These are phyloP conservation scores for Nakataea oryzae DNA, from an alignment of 2,329 filamentous ascomycete species.

Conservation along the genomic window DNA sequence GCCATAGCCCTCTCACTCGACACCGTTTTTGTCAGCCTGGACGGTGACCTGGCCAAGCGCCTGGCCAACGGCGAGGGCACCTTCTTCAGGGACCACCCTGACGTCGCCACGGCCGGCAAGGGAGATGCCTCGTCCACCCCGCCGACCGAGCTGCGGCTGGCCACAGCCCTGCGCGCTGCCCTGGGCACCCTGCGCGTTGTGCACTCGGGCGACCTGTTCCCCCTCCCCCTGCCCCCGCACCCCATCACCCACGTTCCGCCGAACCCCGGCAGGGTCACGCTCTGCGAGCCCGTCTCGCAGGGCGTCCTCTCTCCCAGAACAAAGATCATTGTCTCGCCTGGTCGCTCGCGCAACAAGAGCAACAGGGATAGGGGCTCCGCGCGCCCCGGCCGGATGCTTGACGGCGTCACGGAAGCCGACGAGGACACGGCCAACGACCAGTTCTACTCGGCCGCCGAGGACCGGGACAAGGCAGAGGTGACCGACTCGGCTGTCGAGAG, in stretches of 20 bases:
- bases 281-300: conserved; percentile 93
- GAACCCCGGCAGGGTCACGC: conserved; percentile 75
- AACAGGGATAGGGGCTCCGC: conserved; percentile 21
- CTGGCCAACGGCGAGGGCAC: conserved; percentile 75
- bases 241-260: conserved; percentile 77
- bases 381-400: conserved; percentile 31
- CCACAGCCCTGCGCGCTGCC: conserved; percentile 61
- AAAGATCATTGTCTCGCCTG: conserved; percentile 69
- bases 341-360: conserved; percentile 46
- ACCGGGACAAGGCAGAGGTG: conserved; percentile 51
- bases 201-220: conserved; percentile 71
- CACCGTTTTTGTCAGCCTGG: conserved; percentile 76
- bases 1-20: conserved; percentile 72
- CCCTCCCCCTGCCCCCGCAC: conserved; percentile 70
- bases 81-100: conserved; percentile 59
- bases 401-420: conserved; percentile 50
- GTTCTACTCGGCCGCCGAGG: conserved; percentile 87
- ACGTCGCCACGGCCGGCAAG: conserved; percentile 14
- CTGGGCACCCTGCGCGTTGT: conserved; percentile 65
- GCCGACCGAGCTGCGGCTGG: conserved; percentile 46
- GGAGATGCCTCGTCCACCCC: conserved; percentile 15
- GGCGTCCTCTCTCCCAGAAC: conserved; percentile 68
- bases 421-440: conserved; percentile 83
- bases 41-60: conserved; percentile 68
- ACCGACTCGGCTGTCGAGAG: conserved; percentile 50